Percentiles rank a stretch among this genome's conserved stretches.
phyloP scores from a whole-genome alignment of 176 grass and related monocot genomes.

The Oryza punctata region DNA sequence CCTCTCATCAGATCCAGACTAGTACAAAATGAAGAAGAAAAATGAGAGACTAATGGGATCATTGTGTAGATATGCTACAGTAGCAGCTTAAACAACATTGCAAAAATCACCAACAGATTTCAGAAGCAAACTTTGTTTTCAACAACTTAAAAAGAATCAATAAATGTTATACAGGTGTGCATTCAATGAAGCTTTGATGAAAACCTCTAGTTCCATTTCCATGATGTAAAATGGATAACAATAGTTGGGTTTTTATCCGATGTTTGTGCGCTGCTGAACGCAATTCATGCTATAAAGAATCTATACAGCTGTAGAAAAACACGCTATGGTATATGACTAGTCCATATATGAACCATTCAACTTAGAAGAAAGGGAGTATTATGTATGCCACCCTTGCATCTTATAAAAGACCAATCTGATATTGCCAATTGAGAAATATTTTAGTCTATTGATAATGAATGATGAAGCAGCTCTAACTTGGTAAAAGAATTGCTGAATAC shows the following conservation, averaged over 20 bases:
- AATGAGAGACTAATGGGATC: not conserved
- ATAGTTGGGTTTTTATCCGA: not conserved
- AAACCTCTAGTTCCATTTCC: not conserved
- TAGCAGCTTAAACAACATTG: not conserved
- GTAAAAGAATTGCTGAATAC: not conserved
- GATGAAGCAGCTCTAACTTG: not conserved
- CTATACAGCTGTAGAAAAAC: not conserved
- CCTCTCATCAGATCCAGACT: conserved; percentile 87
- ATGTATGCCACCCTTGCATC: not conserved
- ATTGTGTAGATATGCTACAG: not conserved
- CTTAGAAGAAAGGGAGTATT: not conserved
- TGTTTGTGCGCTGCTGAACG: not conserved
- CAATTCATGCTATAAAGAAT: not conserved
- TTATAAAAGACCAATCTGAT: not conserved
- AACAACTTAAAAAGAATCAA: not conserved
- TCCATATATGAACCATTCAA: not conserved
- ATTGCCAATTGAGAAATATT: not conserved
- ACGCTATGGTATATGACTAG: not conserved
- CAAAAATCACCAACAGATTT: not conserved
- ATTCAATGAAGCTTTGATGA: not conserved
- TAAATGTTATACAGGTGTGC: not conserved
- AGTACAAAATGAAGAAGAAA: not conserved
- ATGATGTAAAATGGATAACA: not conserved
- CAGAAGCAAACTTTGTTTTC: not conserved
- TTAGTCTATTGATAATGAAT: not conserved